phyloP scores from a whole-genome alignment of 352 stramenopile species.

The Peronospora belbahrii region DNA sequence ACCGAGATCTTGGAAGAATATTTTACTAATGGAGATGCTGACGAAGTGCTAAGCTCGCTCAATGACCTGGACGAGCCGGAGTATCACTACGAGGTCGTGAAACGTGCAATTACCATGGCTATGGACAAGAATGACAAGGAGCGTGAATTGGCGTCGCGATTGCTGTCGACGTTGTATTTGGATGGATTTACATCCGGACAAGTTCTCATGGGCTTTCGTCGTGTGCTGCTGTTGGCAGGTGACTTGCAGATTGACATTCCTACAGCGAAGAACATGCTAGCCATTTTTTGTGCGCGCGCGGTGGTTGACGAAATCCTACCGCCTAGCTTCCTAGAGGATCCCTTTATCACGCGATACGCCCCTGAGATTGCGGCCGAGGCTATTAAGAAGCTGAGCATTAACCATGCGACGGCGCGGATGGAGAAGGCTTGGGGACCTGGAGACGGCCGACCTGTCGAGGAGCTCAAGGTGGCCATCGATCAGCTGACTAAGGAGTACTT shows the following conservation, averaged over 20 bases:
- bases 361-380: conserved; percentile 93
- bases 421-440: conserved; percentile 97
- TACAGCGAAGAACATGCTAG: conserved; percentile 88
- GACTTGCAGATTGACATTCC: conserved; percentile 95
- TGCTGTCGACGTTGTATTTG: conserved; percentile 92
- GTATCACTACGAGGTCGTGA: conserved; percentile 91
- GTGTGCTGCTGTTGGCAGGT: conserved; percentile 92
- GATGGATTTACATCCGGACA: conserved; percentile 70
- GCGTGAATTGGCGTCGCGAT: conserved; percentile 48
- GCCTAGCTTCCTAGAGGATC: conserved; percentile 95
- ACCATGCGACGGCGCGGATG: conserved; percentile 92
- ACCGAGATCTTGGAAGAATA: conserved; percentile 87
- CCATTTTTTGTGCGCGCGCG: conserved; percentile 94
- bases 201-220: conserved; percentile 91
- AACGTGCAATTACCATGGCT: conserved; percentile 91
- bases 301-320: conserved; percentile 98
- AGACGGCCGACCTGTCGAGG: conserved; percentile 84
- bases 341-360: conserved; percentile 90
- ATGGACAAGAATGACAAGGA: conserved; percentile 80
- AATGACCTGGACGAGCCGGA: conserved; percentile 54
- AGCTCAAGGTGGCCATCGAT: conserved; percentile 91
- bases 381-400: conserved; percentile 94
- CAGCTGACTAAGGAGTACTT: conserved; percentile 97
- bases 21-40: conserved; percentile 79
- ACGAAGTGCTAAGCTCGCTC: conserved; percentile 85